A percentile compares a stretch with the other conserved stretches of the same genome.
phyloP scores from a whole-genome alignment of 2,329 filamentous ascomycete species.

The Trichoderma endophyticum region DNA sequence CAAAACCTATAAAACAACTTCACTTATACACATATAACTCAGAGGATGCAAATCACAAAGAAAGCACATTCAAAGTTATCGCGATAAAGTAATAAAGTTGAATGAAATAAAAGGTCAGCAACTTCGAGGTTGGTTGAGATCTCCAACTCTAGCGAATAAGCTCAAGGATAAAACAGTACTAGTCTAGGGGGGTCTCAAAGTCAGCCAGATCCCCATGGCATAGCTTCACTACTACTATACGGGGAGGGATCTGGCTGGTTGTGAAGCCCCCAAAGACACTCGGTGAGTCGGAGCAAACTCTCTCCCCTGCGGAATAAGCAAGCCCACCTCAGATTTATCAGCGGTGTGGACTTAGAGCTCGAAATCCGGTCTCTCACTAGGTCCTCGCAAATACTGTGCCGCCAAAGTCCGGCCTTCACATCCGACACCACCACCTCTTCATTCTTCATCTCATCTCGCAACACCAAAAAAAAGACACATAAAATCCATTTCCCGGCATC shows the following conservation, averaged over 20 bases:
- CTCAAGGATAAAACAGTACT: not conserved
- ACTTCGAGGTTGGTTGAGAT: not conserved
- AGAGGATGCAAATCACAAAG: not conserved
- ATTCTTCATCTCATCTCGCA: not conserved
- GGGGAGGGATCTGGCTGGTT: too few species aligned
- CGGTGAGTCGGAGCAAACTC: not conserved
- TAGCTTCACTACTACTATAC: too few species aligned
- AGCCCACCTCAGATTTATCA: not conserved
- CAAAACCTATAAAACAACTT: not conserved
- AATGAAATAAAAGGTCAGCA: not conserved
- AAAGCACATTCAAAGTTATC: not conserved
- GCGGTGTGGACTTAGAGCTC: not conserved
- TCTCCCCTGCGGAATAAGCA: not conserved
- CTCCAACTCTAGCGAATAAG: not conserved
- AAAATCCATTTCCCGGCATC: constrained; percentile 3
- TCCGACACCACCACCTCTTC: not conserved
- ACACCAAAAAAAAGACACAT: not conserved
- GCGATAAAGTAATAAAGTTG: not conserved
- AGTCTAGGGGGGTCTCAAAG: too few species aligned
- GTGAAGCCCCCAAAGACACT: too few species aligned
- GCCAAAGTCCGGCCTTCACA: not conserved
- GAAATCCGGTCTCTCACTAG: too few species aligned
- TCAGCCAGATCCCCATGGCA: too few species aligned
- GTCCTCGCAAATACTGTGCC: not conserved
- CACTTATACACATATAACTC: not conserved